Evolutionary conservation across 2,329 filamentous ascomycete genomes (phyloP).

Genomic region (Cadophora malorum): DNA sequence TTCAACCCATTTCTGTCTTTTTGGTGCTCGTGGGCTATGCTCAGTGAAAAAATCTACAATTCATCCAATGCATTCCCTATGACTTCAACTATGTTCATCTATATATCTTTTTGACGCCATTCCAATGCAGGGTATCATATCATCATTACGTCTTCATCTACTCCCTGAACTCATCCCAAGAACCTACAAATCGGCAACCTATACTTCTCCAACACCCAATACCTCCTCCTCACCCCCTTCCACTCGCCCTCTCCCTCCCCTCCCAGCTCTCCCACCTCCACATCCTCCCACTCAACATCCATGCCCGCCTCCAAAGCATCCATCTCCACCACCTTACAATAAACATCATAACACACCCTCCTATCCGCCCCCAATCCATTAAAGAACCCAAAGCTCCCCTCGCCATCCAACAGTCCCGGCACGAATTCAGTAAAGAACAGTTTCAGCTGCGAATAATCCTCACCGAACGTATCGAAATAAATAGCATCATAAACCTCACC

Average conservation of each 20-base stretch:
- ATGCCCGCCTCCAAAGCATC: constrained; percentile 88
- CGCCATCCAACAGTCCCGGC: constrained; percentile 74
- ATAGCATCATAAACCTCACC: constrained; percentile 83
- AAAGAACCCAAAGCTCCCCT: constrained; percentile 84
- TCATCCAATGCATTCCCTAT: too few species aligned
- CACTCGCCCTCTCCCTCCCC: constrained; percentile 79
- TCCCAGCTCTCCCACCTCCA: constrained; percentile 70
- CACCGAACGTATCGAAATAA: constrained; percentile 98
- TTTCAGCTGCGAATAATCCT: constrained; percentile 85
- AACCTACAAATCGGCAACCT: constrained; percentile 77
- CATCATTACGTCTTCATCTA: background rate
- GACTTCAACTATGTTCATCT: background rate
- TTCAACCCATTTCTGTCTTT: background rate
- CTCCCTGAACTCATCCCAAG: constrained; percentile 49
- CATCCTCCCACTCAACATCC: constrained; percentile 84
- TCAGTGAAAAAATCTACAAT: too few species aligned
- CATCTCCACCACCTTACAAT: constrained; percentile 89
- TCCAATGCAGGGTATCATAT: constrained; percentile 30
- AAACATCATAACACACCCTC: constrained; percentile 94
- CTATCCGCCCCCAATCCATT: constrained; percentile 92
- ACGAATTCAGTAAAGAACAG: constrained; percentile 89
- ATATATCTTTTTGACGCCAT: constrained; percentile 13
- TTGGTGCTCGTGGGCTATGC: background rate
- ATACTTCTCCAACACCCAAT: constrained; percentile 87
- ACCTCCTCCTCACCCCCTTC: constrained; percentile 85